These are phyloP conservation scores for Theobroma cacao DNA, from an alignment of 345 rosid genomes.

Conservation along the genomic window DNA sequence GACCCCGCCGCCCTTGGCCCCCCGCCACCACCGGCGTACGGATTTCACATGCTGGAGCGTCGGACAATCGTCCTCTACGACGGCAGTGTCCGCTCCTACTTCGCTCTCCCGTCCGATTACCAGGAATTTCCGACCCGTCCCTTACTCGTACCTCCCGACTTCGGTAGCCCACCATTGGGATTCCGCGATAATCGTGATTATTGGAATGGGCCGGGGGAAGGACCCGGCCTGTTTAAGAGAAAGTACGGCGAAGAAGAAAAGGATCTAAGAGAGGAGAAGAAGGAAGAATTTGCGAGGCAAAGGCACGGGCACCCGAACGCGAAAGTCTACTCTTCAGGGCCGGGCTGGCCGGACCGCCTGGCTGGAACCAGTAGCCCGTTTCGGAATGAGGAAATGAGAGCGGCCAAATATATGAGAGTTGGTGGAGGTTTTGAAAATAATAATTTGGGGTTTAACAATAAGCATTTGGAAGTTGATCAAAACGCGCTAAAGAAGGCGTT, in stretches of 20 bases:
- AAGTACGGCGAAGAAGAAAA: slow-evolving; percentile 53
- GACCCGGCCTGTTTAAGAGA: slow-evolving; percentile 48
- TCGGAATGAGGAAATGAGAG: slow-evolving; percentile 44
- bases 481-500: slow-evolving; percentile 61
- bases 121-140: slow-evolving; percentile 48
- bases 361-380: slow-evolving; percentile 43
- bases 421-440: slow-evolving; percentile 31
- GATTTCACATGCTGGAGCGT: slow-evolving; percentile 94
- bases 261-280: slow-evolving; percentile 37
- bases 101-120: slow-evolving; percentile 92
- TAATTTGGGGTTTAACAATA: slow-evolving; percentile 20
- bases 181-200: slow-evolving; percentile 42
- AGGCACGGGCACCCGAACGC: slow-evolving; percentile 43
- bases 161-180: slow-evolving; percentile 33
- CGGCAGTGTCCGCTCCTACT: slow-evolving; percentile 91
- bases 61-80: slow-evolving; percentile 77
- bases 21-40: slow-evolving; percentile 80
- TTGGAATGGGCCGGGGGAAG: slow-evolving; percentile 40
- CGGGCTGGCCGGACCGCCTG: slow-evolving; percentile 11
- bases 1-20: slow-evolving; percentile 58
- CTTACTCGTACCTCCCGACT: slow-evolving; percentile 22
- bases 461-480: slow-evolving; percentile 60
- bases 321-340: slow-evolving; percentile 26
- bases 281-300: slow-evolving; percentile 37
- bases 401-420: slow-evolving; percentile 50